These are phyloP conservation scores for Paraglomus occultum DNA, from an alignment of 192 early-diverging fungal genomes.

Conservation along the genomic window DNA sequence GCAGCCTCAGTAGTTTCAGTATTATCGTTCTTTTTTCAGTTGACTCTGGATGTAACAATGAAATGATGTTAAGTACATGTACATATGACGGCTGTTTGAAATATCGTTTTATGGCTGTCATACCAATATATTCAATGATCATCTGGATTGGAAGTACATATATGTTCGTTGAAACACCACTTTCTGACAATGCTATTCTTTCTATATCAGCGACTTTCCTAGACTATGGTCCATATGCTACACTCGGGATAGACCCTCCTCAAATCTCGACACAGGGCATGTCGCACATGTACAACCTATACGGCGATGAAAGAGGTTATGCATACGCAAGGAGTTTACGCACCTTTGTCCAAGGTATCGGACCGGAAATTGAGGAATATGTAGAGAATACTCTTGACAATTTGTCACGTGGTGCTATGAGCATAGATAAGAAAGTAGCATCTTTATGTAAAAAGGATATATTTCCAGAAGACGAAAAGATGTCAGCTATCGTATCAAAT, in stretches of 20 bases:
- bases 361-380: conserved; percentile 33
- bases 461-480: not conserved
- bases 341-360: conserved; percentile 43
- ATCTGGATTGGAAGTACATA: no score
- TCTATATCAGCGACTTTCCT: no score
- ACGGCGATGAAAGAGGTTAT: conserved; percentile 59
- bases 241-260: conserved; percentile 18
- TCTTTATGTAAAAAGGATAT: conserved; percentile 16
- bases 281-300: conserved; percentile 34
- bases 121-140: no score
- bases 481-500: not conserved
- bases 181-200: no score
- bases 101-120: no score
- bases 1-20: no score
- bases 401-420: conserved; percentile 44
- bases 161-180: no score
- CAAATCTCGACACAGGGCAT: conserved; percentile 15
- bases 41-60: no score
- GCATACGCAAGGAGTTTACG: conserved; percentile 58
- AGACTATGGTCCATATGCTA: conserved; percentile 41
- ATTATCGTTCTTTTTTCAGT: no score
- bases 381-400: conserved; percentile 39
- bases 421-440: conserved; percentile 37
- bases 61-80: no score
- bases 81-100: no score